These are phyloP conservation scores for Phaseolus coccineus DNA, from an alignment of 331 rosid species.

Conservation along the genomic window DNA sequence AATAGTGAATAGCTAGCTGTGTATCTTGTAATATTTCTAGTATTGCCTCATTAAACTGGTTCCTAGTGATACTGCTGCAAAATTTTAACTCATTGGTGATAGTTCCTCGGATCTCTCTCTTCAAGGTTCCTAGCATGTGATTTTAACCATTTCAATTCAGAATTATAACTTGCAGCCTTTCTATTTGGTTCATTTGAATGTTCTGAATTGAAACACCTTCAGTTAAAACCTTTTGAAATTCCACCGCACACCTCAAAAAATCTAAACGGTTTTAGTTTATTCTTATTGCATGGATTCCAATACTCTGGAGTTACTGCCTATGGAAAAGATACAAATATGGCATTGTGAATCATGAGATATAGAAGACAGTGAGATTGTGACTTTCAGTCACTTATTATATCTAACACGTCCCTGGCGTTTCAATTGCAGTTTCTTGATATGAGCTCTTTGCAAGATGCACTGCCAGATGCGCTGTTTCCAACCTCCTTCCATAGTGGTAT, in stretches of 20 bases:
- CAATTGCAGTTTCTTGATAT: slow-evolving; percentile 56
- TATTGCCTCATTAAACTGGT: not conserved
- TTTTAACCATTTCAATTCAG: slow-evolving; percentile 10
- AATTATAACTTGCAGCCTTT: not conserved
- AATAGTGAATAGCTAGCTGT: not conserved
- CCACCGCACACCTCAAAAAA: not conserved
- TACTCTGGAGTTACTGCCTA: not conserved
- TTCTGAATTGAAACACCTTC: not conserved
- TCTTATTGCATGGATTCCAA: slow-evolving; percentile 21
- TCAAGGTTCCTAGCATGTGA: not conserved
- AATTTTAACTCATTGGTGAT: slow-evolving; percentile 28
- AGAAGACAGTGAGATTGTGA: slow-evolving; percentile 14
- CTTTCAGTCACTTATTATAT: slow-evolving; percentile 10
- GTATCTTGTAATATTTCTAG: not conserved
- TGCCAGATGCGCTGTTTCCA: slow-evolving; percentile 54
- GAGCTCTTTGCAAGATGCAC: slow-evolving; percentile 57
- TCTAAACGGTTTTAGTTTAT: slow-evolving; percentile 22
- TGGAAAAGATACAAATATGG: slow-evolving; percentile 22
- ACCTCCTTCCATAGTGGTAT: slow-evolving; percentile 47
- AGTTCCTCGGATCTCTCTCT: slow-evolving; percentile 3
- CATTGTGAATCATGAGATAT: slow-evolving; percentile 14
- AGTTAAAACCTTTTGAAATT: slow-evolving; percentile 14
- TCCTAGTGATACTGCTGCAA: slow-evolving; percentile 6
- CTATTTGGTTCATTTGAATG: slow-evolving; percentile 20
- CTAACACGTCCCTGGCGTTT: slow-evolving; percentile 2